These are phyloP conservation scores for Barnettozyma vustinii DNA, from an alignment of 805 yeast genomes.

Conservation along the genomic window DNA sequence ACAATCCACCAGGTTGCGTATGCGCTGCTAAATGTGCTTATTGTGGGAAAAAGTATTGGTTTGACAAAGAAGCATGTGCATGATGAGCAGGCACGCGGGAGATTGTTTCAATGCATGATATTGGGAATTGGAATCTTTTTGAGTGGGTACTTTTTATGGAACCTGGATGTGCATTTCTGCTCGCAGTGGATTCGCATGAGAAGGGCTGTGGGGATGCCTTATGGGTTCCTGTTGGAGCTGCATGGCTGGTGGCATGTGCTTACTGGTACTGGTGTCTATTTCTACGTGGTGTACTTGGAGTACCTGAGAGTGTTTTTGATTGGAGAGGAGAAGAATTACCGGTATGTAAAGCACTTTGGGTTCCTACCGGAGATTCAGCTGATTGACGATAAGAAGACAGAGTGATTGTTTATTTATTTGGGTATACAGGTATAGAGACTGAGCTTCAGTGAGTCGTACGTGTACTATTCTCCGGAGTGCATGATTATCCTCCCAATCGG, in stretches of 20 bases:
- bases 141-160: conserved; percentile 82
- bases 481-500: not conserved
- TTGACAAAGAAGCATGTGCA: conserved; percentile 50
- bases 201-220: conserved; percentile 70
- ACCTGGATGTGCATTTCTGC: conserved; percentile 81
- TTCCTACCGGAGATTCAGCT: conserved; percentile 43
- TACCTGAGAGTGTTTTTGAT: conserved; percentile 63
- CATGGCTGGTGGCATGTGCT: conserved; percentile 98
- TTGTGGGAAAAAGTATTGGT: conserved; percentile 54
- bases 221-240: conserved; percentile 81
- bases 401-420: not conserved
- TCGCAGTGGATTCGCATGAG: conserved; percentile 49
- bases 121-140: conserved; percentile 59
- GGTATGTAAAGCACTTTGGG: conserved; percentile 52
- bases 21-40: conserved; percentile 68
- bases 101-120: conserved; percentile 50
- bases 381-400: not conserved
- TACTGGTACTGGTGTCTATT: conserved; percentile 85
- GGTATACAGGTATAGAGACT: not conserved
- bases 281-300: conserved; percentile 74
- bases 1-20: conserved; percentile 85
- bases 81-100: conserved; percentile 39
- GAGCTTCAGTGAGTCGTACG: not conserved
- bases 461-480: not conserved
- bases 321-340: conserved; percentile 50